Evolutionary conservation across 169 alveolate species (phyloP), one percentile per base, ranked within the genome.

Genomic region (Plasmodium gonderi): DNA sequence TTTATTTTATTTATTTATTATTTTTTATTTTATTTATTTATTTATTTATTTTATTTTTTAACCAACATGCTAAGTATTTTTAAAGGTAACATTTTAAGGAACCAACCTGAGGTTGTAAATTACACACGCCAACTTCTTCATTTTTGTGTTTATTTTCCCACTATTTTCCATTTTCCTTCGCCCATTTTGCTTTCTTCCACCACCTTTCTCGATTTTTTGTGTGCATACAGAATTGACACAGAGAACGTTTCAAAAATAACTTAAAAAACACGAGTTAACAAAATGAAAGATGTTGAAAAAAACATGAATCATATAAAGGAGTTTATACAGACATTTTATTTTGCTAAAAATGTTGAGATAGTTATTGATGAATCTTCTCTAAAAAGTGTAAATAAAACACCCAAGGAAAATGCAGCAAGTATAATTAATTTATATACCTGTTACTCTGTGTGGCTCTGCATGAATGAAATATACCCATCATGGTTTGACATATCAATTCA

Each of bases 401-500:
- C 40, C 47, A 85, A 85, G 79, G 92, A 85, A 85, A 85, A 85
- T 75, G 68, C 64, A 74, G 42, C 74, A 54, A 75, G 64, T 65
- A 38, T 75, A 75, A 69, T 82, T 42, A 85, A 85, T 78, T 31
- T 85, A 42, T 85, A 85, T 78, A 67, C 92, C 23, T 85, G 80
- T 7, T 85, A 85, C 68, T n/a, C 92, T 17, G 36, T 85, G 67
- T 85, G 92, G 92, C 78, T 85, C n/a, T 85, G 92, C 33, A 85
- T 85, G 92, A 85, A 85, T 74, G 92, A 85, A 78, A 85, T 85
- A 75, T 85, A 85, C 51, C 92, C 92, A 23, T 72, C 92, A 26
- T 85, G 92, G 92, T 85, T 85, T 75, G 92, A 85, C 67, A 72
- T 85, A 20, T 85, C 92, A 5, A 85, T 85, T 26, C 92, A 85